Conservation (phyloP, 1,284 basidiomycete genomes). For the Volvariella surrecta region DNA sequence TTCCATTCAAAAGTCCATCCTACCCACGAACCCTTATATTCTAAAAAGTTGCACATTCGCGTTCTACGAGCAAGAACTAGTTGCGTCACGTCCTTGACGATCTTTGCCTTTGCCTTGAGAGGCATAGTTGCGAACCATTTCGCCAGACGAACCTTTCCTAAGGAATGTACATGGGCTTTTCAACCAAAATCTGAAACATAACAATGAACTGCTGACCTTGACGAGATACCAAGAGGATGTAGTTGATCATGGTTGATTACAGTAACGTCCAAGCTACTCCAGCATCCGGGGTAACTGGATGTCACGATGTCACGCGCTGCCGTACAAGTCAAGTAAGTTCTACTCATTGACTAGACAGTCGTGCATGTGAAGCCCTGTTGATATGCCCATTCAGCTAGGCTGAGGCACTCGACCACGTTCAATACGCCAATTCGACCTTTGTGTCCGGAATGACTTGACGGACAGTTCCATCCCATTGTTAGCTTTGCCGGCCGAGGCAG, state of each 20-base stretch:
- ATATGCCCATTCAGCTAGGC: no score
- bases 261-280: no score
- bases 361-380: no score
- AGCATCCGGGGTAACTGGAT: no score
- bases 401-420: no score
- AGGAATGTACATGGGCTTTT: conserved; percentile 5
- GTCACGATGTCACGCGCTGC: no score
- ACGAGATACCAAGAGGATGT: conserved; percentile 92
- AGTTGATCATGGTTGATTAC: conserved; percentile 64
- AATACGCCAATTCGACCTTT: no score
- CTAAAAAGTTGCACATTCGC: conserved; percentile 98
- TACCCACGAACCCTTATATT: conserved; percentile 81
- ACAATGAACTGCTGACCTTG: conserved; percentile 57
- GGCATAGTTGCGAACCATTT: conserved; percentile 99
- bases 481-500: no score
- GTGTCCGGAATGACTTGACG: no score
- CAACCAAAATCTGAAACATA: not conserved
- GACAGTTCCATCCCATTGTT: no score
- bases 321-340: no score
- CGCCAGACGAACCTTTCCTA: conserved; percentile 94
- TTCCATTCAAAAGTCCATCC: conserved; percentile 3
- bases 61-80: conserved; percentile 93
- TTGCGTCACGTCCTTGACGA: conserved; percentile 99
- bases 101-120: conserved; percentile 93
- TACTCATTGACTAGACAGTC: no score